These are phyloP conservation scores for Verbena officinalis DNA, from an alignment of 257 asterid genomes.

Conservation along the genomic window DNA sequence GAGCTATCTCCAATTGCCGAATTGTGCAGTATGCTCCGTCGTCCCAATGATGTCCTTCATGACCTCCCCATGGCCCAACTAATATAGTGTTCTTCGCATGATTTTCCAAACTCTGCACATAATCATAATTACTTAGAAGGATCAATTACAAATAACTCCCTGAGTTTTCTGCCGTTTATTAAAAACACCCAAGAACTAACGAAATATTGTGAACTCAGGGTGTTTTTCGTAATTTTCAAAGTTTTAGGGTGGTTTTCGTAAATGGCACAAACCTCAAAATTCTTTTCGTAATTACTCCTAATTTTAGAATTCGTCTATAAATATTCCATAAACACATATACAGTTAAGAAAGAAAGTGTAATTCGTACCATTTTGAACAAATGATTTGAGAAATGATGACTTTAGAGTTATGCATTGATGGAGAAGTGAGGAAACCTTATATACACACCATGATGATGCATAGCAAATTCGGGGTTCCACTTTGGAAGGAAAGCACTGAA, in stretches of 20 bases:
- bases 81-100: constrained; percentile 41
- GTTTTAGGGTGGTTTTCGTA: too few relatives aligned
- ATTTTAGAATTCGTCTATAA: too few relatives aligned
- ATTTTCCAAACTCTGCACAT: constrained; percentile 41
- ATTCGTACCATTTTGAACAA: constrained; percentile 29
- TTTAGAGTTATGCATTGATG: neutral
- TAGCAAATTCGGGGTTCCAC: constrained; percentile 53
- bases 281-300: too few relatives aligned
- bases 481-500: constrained; percentile 41
- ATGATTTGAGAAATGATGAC: constrained; percentile 2
- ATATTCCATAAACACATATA: neutral
- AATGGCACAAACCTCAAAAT: too few relatives aligned
- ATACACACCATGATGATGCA: neutral
- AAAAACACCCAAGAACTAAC: too few relatives aligned
- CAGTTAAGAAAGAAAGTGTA: neutral
- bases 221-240: too few relatives aligned
- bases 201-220: too few relatives aligned
- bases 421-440: constrained; percentile 4
- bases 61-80: constrained; percentile 91
- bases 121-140: neutral
- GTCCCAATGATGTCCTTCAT: constrained; percentile 70
- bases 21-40: constrained; percentile 66
- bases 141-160: neutral
- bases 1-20: constrained; percentile 62
- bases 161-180: too few relatives aligned